Percentiles rank a stretch among this genome's conserved stretches.
These are phyloP conservation scores for Saccharomycopsis sp. DNA, from an alignment of 805 yeast species.

Conservation along the genomic window DNA sequence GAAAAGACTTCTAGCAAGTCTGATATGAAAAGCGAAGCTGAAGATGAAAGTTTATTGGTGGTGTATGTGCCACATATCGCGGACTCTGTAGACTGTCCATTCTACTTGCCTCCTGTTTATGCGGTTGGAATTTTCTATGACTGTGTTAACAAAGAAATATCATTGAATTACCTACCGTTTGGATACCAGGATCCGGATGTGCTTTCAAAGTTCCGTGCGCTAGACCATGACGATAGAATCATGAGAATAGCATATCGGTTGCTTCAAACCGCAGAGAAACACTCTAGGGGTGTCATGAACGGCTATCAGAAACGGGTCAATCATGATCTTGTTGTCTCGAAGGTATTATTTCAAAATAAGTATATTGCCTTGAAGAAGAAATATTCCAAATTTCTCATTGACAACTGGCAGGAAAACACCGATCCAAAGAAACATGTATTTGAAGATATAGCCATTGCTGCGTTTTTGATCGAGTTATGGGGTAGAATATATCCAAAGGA, in stretches of 20 bases:
- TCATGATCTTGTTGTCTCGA: constrained; percentile 81
- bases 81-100: constrained; percentile 60
- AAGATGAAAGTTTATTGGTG: constrained; percentile 43
- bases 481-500: constrained; percentile 36
- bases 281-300: constrained; percentile 72
- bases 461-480: constrained; percentile 89
- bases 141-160: constrained; percentile 34
- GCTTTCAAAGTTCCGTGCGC: constrained; percentile 26
- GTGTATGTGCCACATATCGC: constrained; percentile 74
- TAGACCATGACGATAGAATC: constrained; percentile 50
- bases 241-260: constrained; percentile 78
- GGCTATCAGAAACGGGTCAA: constrained; percentile 86
- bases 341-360: constrained; percentile 74
- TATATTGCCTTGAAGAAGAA: constrained; percentile 76
- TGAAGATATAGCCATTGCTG: constrained; percentile 94
- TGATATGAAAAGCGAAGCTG: constrained; percentile 23
- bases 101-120: constrained; percentile 78
- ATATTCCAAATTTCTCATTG: constrained; percentile 68
- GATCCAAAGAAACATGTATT: constrained; percentile 95
- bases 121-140: constrained; percentile 66
- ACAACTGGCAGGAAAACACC: constrained; percentile 86
- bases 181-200: constrained; percentile 26
- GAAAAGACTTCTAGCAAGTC: constrained; percentile 21
- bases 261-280: constrained; percentile 72
- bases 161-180: constrained; percentile 74